phyloP scores from a whole-genome alignment of 106 monocot genomes.

The Gastrodia elata region DNA sequence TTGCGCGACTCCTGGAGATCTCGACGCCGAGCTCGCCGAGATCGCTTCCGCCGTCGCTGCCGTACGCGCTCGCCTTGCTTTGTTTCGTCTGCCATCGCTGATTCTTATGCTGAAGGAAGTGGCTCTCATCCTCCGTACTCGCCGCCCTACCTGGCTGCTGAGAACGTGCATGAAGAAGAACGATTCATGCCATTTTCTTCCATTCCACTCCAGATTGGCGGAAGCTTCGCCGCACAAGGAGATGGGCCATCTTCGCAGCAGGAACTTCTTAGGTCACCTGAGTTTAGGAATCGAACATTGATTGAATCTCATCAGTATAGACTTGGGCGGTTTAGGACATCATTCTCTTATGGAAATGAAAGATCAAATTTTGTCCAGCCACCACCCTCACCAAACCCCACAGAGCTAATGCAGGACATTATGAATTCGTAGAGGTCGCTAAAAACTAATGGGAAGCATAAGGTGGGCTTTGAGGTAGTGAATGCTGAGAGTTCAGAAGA shows the following conservation, averaged over 20 bases:
- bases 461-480: constrained; percentile 15
- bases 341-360: constrained; percentile 14
- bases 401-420: constrained; percentile 13
- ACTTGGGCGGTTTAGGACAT: constrained; percentile 28
- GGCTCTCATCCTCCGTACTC: constrained; percentile 4
- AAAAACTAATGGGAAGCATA: constrained; percentile 42
- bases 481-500: constrained; percentile 33
- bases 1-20: no score
- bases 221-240: constrained; percentile 3
- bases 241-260: constrained; percentile 28
- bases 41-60: no score
- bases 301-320: constrained; percentile 37
- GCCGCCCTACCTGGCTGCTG: constrained; percentile 13
- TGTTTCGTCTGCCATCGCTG: neutral
- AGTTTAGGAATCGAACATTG: constrained; percentile 37
- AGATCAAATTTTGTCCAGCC: constrained; percentile 12
- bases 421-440: constrained; percentile 15
- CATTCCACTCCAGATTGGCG: constrained; percentile 3
- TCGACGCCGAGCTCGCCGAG: no score
- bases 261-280: constrained; percentile 18
- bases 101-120: neutral
- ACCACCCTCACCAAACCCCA: constrained; percentile 3
- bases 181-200: constrained; percentile 17
- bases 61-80: no score
- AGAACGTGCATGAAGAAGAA: constrained; percentile 3